Evolutionary conservation across 805 yeast species (phyloP), one percentile per base, ranked within the genome.

Genomic region (Sugiyamaella lignohabitans): DNA sequence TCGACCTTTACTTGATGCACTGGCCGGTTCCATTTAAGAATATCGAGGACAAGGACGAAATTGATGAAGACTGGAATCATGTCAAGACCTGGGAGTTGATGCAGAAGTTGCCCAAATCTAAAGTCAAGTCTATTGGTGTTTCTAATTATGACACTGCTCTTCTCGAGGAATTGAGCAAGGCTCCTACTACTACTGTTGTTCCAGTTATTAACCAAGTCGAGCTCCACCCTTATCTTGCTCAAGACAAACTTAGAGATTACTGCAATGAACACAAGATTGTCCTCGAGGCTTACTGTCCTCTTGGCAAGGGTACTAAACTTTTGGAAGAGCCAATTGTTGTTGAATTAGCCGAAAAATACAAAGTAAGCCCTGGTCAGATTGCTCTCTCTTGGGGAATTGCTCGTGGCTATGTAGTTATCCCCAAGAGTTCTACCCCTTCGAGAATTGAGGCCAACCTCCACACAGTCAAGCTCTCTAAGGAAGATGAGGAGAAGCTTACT

Each of bases 201-300:
- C 95, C 95, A 3, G 86, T 76, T 10, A 77, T 73, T 38, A 78
- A 81, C 65, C 95, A 87, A 70, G 72, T 84, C 49, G 95, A 86
- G 68, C 66, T 79, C 32, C 94, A 86, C 64, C 87, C 88, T 40
- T 73, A 73, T 51, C 70, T 82, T 49, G 84, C 84, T 38, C 88
- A 84, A 63, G 68, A 64, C 10, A 78, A 79, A 54, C 29, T 85
- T 53, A 59, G 74, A 38, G 71, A 74, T 24, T 82, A 60, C 64
- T 72, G 79, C 61, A 64, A 69, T 43, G 59, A 64, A 27, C 69
- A 82, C 50, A 75, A 71, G 50, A 79, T 82, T 49, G 62, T 69
- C 29, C 61, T 82, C 43, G 82, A 82, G 60, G 94, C 93, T 4
- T 86, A 84, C 65, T 80, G 87, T 29, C 91, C 94, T 21, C 49